Evolutionary conservation across 495 filamentous ascomycete species (phyloP).

Genomic region (Penicillium paradoxum): DNA sequence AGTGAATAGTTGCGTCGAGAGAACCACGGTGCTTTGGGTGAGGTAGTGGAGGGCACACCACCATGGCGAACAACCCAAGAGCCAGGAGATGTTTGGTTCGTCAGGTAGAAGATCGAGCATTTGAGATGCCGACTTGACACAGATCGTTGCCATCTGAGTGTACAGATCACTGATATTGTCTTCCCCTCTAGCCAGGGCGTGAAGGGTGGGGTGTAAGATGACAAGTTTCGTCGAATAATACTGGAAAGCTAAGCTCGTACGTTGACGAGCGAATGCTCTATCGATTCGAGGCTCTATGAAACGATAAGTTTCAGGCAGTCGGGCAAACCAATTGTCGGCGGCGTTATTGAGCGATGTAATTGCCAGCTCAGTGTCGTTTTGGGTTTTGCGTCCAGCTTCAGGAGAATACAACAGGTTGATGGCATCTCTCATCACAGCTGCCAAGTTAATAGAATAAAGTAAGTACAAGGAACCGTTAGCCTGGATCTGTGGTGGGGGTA

Average conservation of each 20-base stretch:
- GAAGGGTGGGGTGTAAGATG: conserved; percentile 54
- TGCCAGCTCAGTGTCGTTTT: conserved; percentile 46
- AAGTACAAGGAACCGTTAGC: conserved; percentile 42
- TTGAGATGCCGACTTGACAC: conserved; percentile 45
- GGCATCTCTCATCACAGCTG: conserved; percentile 43
- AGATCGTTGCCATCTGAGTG: conserved; percentile 39
- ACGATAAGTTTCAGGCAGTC: conserved; percentile 43
- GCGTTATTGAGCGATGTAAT: conserved; percentile 44
- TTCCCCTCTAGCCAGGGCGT: conserved; percentile 31
- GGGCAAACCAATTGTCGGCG: conserved; percentile 45
- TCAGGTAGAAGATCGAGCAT: conserved; percentile 46
- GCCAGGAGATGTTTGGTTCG: conserved; percentile 25
- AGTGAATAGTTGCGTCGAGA: conserved; percentile 45
- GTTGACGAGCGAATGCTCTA: conserved; percentile 19
- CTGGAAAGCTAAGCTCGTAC: conserved; percentile 39
- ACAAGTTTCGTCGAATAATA: conserved; percentile 53
- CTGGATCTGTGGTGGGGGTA: not conserved
- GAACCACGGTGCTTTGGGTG: conserved; percentile 40
- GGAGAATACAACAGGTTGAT: conserved; percentile 51
- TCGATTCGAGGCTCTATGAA: conserved; percentile 26
- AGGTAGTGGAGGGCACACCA: conserved; percentile 56
- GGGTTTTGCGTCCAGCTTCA: conserved; percentile 41
- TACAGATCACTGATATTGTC: conserved; percentile 24
- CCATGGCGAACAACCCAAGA: conserved; percentile 50
- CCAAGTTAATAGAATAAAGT: conserved; percentile 36